A percentile compares a stretch with the other conserved stretches of the same genome.
Conservation (phyloP, 257 asterid species). For the Solanum dulcamara region DNA sequence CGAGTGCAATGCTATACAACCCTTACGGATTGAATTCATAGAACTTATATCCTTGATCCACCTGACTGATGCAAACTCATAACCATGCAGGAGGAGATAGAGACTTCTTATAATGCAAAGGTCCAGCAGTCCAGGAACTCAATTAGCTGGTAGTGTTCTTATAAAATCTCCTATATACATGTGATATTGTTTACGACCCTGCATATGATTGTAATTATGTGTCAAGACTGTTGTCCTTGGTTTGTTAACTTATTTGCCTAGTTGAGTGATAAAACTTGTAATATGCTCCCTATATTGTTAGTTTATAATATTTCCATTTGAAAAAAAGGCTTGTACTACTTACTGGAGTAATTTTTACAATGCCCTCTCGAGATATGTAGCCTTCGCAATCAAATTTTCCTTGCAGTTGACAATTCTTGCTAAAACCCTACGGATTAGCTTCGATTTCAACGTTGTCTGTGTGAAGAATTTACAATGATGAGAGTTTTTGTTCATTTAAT, state of each 20-base stretch:
- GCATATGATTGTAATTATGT: background rate
- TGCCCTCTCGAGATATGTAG: background rate
- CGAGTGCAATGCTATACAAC: background rate
- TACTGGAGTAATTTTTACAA: background rate
- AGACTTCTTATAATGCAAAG: constrained; percentile 45
- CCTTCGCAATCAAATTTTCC: background rate
- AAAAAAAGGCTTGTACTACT: background rate
- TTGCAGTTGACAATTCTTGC: background rate
- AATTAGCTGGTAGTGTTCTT: constrained; percentile 45
- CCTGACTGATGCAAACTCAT: background rate
- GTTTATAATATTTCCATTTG: background rate
- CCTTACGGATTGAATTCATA: background rate
- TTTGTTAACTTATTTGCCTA: background rate
- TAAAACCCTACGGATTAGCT: background rate
- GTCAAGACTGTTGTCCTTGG: background rate
- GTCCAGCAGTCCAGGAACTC: constrained; percentile 55
- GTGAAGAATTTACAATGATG: background rate
- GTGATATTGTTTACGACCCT: background rate
- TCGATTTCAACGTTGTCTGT: background rate
- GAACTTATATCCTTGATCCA: background rate
- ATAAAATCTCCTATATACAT: background rate
- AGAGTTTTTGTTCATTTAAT: background rate
- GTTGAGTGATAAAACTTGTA: background rate
- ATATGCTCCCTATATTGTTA: background rate
- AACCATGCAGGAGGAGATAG: constrained; percentile 76